Evolutionary conservation across 2,329 filamentous ascomycete genomes (phyloP).

Genomic region (Cladosporium colombiae): DNA sequence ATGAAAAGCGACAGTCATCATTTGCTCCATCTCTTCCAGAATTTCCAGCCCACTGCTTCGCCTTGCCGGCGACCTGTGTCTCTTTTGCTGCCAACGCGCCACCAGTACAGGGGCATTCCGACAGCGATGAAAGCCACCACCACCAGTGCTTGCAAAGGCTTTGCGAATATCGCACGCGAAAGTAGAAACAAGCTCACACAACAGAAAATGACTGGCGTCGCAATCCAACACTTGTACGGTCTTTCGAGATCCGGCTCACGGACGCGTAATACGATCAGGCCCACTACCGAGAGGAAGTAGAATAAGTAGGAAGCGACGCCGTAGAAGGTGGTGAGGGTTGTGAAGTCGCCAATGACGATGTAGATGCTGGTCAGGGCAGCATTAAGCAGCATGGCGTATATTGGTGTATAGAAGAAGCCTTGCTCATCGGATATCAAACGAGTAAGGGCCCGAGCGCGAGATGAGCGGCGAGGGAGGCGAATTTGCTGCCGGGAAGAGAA

Average conservation of each 20-base stretch:
- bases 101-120: constrained; percentile 87
- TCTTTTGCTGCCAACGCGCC: constrained; percentile 68
- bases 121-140: constrained; percentile 82
- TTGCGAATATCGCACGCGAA: constrained; percentile 82
- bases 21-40: constrained; percentile 47
- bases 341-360: constrained; percentile 84
- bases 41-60: constrained; percentile 34
- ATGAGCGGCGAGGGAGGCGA: constrained; percentile 49
- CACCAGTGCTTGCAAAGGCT: constrained; percentile 84
- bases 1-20: not conserved
- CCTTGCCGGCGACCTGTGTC: constrained; percentile 34
- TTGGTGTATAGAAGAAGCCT: constrained; percentile 88
- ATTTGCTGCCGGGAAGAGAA: constrained; percentile 49
- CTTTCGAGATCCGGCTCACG: constrained; percentile 83
- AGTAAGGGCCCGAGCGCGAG: constrained; percentile 57
- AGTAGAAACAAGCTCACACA: constrained; percentile 94
- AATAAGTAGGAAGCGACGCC: constrained; percentile 96
- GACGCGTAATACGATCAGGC: constrained; percentile 86
- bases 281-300: constrained; percentile 93
- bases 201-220: constrained; percentile 96
- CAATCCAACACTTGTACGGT: constrained; percentile 95
- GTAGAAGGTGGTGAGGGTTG: constrained; percentile 92
- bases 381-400: constrained; percentile 87
- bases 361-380: constrained; percentile 71
- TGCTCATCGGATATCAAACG: constrained; percentile 73